Evolutionary conservation across 2,329 filamentous ascomycete genomes (phyloP).

Genomic region (Fusarium brevicatenulatum): DNA sequence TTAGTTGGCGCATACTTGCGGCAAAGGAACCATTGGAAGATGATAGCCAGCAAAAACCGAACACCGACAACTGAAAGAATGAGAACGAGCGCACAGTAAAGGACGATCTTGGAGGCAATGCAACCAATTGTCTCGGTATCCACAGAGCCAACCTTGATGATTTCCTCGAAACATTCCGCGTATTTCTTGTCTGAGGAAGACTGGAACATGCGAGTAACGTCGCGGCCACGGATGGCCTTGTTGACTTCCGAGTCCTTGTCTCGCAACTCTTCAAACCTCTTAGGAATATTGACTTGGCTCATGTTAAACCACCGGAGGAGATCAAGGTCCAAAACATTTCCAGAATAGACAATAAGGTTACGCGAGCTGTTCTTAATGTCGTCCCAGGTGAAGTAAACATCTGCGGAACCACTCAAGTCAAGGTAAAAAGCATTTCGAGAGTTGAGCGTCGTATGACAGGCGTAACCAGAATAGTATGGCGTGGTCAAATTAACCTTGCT

Average conservation of each 20-base stretch:
- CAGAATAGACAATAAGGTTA: conserved; percentile 94
- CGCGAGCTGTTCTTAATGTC: conserved; percentile 89
- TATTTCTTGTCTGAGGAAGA: conserved; percentile 80
- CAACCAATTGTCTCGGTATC: conserved; percentile 97
- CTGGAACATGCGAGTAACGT: conserved; percentile 90
- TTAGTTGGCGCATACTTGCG: conserved; percentile 85
- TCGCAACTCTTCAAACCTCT: conserved; percentile 82
- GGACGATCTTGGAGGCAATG: conserved; percentile 95
- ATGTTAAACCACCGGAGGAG: conserved; percentile 91
- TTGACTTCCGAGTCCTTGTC: conserved; percentile 70
- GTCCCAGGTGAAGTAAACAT: conserved; percentile 96
- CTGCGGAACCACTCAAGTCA: conserved; percentile 73
- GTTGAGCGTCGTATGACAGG: conserved; percentile 81
- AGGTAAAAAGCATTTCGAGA: conserved; percentile 81
- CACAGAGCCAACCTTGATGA: conserved; percentile 94
- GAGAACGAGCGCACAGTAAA: conserved; percentile 91
- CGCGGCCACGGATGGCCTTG: conserved; percentile 77
- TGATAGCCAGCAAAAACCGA: conserved; percentile 87
- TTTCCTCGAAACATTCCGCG: conserved; percentile 88
- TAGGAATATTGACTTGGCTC: conserved; percentile 78
- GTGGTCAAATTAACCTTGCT: conserved; percentile 77
- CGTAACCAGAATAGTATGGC: conserved; percentile 83
- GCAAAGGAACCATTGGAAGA: conserved; percentile 97
- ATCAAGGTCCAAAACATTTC: conserved; percentile 89
- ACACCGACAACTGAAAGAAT: conserved; percentile 88